Evolutionary conservation across 768 basidiomycete genomes (phyloP).

Genomic region (Collybia sordida): DNA sequence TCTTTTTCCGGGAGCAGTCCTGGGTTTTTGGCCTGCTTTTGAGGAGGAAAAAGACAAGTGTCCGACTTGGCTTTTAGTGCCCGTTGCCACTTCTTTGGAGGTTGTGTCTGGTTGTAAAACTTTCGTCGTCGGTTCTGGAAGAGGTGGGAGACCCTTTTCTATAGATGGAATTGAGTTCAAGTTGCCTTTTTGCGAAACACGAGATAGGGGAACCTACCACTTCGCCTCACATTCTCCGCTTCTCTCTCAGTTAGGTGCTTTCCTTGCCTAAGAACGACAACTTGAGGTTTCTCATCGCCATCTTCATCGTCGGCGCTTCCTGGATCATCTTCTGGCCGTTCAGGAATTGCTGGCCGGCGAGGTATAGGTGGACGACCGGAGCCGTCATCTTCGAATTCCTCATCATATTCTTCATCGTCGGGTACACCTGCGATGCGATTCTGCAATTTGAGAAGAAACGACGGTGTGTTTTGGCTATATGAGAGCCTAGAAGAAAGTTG

Average conservation of each 20-base stretch:
- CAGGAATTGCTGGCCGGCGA: slow-evolving; percentile 67
- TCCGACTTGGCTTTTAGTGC: slow-evolving; percentile 19
- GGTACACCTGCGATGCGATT: slow-evolving; percentile 56
- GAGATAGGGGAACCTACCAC: slow-evolving; percentile 45
- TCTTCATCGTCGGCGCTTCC: slow-evolving; percentile 74
- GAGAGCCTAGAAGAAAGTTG: slow-evolving; percentile 72
- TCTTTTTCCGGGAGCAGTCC: slow-evolving; percentile 33
- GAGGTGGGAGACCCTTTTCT: slow-evolving; percentile 64
- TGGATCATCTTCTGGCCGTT: slow-evolving; percentile 64
- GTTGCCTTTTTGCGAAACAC: not conserved
- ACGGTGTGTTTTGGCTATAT: slow-evolving; percentile 60
- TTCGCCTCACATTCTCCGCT: slow-evolving; percentile 73
- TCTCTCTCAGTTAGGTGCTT: slow-evolving; percentile 83
- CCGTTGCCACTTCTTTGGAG: slow-evolving; percentile 7
- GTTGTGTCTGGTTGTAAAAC: slow-evolving; percentile 12
- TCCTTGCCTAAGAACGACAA: slow-evolving; percentile 86
- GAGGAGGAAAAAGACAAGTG: slow-evolving; percentile 48
- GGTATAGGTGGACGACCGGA: slow-evolving; percentile 76
- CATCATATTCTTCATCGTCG: slow-evolving; percentile 44
- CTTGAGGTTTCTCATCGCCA: slow-evolving; percentile 81
- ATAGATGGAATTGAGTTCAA: slow-evolving; percentile 3
- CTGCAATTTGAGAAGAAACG: slow-evolving; percentile 67
- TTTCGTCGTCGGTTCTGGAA: slow-evolving; percentile 36
- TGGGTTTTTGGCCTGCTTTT: slow-evolving; percentile 20
- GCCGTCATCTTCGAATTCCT: slow-evolving; percentile 62